phyloP scores from a whole-genome alignment of 441 rosid genomes.

The Populus hybrid region DNA sequence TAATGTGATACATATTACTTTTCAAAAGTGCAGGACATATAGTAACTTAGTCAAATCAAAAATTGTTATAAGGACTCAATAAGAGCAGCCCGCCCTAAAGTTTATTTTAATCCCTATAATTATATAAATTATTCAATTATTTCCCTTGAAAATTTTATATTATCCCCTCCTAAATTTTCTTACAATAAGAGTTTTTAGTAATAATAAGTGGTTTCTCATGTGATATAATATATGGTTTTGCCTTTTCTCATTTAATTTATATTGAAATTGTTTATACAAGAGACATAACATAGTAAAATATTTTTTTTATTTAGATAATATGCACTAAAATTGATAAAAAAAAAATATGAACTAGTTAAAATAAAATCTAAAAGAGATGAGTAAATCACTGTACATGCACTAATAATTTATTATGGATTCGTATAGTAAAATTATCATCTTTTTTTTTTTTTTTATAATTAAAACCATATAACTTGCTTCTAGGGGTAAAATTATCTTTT shows the following conservation, averaged over 20 bases:
- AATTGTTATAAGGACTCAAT: not conserved
- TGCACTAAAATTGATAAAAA: not conserved
- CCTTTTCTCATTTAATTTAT: not conserved
- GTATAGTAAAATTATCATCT: not conserved
- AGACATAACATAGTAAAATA: not conserved
- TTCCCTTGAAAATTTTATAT: not conserved
- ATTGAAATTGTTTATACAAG: not conserved
- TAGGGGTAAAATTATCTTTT: too few species aligned
- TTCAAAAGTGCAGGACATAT: not conserved
- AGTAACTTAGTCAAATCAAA: too few species aligned
- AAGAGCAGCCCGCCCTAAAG: not conserved
- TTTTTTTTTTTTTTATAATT: accelerated
- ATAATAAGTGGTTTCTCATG: not conserved
- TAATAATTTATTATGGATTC: too few species aligned
- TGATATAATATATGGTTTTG: not conserved
- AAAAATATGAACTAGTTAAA: not conserved
- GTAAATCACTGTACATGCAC: too few species aligned
- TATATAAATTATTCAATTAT: too few species aligned
- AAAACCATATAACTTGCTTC: too few species aligned
- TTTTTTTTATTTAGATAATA: too few species aligned
- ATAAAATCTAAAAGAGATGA: not conserved
- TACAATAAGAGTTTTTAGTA: too few species aligned
- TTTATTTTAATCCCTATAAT: not conserved
- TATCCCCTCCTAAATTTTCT: too few species aligned
- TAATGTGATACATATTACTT: too few species aligned